Base-by-base conservation (phyloP, 805 yeast species). In the Cyberlindnera sargentensis region DNA sequence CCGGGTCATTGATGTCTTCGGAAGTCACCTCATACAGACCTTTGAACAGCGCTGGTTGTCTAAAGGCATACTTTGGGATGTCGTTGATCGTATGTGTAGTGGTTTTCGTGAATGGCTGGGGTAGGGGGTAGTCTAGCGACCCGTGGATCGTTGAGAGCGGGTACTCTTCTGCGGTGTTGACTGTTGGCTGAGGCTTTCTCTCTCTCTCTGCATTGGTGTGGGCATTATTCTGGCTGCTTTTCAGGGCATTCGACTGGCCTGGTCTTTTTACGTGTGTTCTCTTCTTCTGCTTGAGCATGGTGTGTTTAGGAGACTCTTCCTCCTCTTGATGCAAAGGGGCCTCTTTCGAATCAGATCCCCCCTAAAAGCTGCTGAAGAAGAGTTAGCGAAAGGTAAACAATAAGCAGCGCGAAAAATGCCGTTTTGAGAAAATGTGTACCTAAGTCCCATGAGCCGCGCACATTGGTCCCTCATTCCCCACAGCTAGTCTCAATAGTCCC, bases 81-180 rank as follows among this genome's bases (percentile, higher is more conserved):
- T 53, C 56, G 25, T 45, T 46, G 31, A 42, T 38, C 3, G 32
- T 24, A 7, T 39, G 46, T 40, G 28, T 4, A 34, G n/a, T 25
- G 44, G 11, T 32, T 33, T 15, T 27, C 11, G 9, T 25, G 11
- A 8, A 37, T 28, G 6, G 26, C 6, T 45, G 5, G 5, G 55
- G 59, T 4, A 40, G 23, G 4, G 51, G 52, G 35, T 51, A 52
- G 25, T 47, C 54, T 5, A 46, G 31, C 1, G 52, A 40, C 5
- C 49, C 50, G 23, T 42, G 45, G 3, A 46, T 42, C 8, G 40
- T 36, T 0, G 55, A 33, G 10, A 24, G 25, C 8, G 56, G 57
- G 39, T 39, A 55, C 27, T 53, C 47, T 3, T 31, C 5, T 36
- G 46, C 40, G 29, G 37, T 15, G 11, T 46, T 29, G 20, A 51